Evolutionary conservation across 164 flowering plant species (phyloP).

Genomic region (Vitis labrusca): DNA sequence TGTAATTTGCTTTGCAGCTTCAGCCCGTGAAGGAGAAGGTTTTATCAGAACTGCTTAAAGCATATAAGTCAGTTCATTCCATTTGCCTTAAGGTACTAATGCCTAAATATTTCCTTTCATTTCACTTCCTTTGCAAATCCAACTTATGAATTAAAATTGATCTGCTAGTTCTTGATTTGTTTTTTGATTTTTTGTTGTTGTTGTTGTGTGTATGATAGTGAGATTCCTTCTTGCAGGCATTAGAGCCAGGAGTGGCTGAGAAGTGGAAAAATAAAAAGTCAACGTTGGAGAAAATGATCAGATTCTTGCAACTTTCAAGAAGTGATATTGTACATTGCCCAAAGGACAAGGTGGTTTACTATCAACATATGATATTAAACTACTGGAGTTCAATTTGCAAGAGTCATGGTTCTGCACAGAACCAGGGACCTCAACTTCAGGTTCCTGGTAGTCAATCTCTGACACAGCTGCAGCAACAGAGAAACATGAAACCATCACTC

Average conservation of each 20-base stretch:
- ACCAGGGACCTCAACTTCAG: not conserved
- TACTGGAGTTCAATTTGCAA: not conserved
- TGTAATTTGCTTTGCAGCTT: constrained; percentile 1
- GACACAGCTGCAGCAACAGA: not conserved
- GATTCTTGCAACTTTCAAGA: not conserved
- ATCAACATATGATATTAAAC: not conserved
- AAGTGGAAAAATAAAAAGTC: not conserved
- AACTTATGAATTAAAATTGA: too few relatives aligned
- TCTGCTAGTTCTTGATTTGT: not conserved
- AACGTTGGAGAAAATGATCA: not conserved
- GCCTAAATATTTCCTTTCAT: not conserved
- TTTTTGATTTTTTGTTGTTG: not conserved
- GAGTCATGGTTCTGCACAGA: not conserved
- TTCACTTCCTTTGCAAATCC: not conserved
- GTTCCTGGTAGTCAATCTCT: not conserved
- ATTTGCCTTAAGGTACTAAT: not conserved
- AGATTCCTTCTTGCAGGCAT: not conserved
- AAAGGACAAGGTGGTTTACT: not conserved
- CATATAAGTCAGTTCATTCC: not conserved
- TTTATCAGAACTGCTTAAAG: not conserved
- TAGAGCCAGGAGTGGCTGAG: not conserved
- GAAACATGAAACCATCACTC: not conserved
- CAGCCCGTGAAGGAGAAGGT: not conserved
- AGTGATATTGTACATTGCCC: not conserved
- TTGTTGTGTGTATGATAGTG: not conserved